A percentile compares a stretch with the other conserved stretches of the same genome.
Evolutionary conservation across 164 flowering plant genomes (phyloP).

Genomic region (Stephania cephalantha): DNA sequence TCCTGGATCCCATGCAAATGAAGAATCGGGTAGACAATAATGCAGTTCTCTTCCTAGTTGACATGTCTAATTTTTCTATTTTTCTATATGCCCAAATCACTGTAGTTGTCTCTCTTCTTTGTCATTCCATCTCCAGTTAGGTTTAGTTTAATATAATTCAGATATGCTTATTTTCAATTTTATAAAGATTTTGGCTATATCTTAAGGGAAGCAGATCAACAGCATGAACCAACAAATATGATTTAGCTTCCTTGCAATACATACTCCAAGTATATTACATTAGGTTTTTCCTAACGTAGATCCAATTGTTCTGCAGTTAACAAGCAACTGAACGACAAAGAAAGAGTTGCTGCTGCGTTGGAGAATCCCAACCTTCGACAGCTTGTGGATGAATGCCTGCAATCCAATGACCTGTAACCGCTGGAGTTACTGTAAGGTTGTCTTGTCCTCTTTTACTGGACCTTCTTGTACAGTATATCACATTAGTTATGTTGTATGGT

Average conservation of each 20-base stretch:
- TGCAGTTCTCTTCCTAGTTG: neutral
- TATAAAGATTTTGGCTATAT: no score
- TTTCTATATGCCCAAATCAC: neutral
- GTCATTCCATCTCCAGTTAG: no score
- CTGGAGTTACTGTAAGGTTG: neutral
- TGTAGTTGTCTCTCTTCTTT: no score
- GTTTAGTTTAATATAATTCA: no score
- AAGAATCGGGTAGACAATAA: slow-evolving; percentile 50
- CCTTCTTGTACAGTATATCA: neutral
- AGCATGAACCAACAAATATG: no score
- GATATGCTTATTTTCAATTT: no score
- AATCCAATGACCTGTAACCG: slow-evolving; percentile 57
- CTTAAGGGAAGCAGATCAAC: no score
- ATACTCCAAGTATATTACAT: no score
- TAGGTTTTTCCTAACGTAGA: no score
- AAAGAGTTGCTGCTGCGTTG: slow-evolving; percentile 88
- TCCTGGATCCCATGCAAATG: slow-evolving; percentile 82
- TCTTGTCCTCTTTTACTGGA: neutral
- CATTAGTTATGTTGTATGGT: neutral
- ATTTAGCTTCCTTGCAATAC: no score
- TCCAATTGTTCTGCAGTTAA: slow-evolving; percentile 45
- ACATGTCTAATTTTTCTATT: neutral
- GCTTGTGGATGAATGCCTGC: slow-evolving; percentile 87
- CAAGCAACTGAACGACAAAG: slow-evolving; percentile 91
- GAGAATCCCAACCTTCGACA: slow-evolving; percentile 93